Percentiles rank a stretch among this genome's conserved stretches.
Conservation (phyloP, 225 moss, liverwort and hornwort genomes). For the Pseudisothecium myosuroides region DNA sequence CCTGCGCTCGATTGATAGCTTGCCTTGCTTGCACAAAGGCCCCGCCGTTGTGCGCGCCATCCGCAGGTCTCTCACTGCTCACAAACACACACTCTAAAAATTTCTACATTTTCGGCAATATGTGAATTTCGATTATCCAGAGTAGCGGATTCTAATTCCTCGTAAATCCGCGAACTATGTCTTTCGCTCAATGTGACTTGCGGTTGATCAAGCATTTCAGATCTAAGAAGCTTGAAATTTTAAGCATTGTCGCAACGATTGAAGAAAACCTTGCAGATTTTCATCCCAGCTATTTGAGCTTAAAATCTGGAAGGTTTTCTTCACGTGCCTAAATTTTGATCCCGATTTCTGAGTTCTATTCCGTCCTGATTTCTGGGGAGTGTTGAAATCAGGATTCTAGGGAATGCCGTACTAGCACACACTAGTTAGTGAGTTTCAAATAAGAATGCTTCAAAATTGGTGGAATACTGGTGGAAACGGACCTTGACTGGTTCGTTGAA, state of each 20-base stretch:
- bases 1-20: slow-evolving; percentile 66
- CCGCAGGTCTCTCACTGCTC: slow-evolving; percentile 27
- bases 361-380: background rate
- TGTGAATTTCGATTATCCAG: background rate
- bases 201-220: background rate
- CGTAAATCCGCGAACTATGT: no score
- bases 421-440: background rate
- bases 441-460: background rate
- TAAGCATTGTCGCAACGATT: background rate
- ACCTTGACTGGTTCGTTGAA: background rate
- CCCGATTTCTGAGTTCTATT: background rate
- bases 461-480: background rate
- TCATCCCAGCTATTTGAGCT: no score
- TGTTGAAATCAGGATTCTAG: background rate
- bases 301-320: background rate
- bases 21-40: slow-evolving; percentile 59
- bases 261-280: background rate
- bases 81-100: background rate
- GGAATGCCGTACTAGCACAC: background rate
- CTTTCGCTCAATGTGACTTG: background rate
- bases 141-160: background rate
- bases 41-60: slow-evolving; percentile 57
- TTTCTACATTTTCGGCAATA: background rate
- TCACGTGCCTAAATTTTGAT: background rate
- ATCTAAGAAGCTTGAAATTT: background rate